A percentile compares a stretch with the other conserved stretches of the same genome.
phyloP scores from a whole-genome alignment of 345 rosid genomes.

The Noccaea bulbosa region DNA sequence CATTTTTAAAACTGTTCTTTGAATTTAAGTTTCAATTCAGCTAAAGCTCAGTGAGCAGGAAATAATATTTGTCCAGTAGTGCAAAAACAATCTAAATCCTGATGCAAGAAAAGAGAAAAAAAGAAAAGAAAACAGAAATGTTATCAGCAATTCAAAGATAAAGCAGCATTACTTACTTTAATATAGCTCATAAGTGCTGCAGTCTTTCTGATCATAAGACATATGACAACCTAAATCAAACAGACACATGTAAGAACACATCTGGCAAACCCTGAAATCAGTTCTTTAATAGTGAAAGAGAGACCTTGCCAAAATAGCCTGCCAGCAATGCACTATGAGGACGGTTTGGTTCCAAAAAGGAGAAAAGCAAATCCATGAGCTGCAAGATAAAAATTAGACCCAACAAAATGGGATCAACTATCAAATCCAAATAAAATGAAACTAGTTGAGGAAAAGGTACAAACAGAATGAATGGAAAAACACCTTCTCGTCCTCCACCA shows the following conservation, averaged over 20 bases:
- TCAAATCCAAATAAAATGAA: constrained; percentile 4
- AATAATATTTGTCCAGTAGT: constrained; percentile 12
- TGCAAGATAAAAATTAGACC: constrained; percentile 41
- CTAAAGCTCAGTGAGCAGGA: constrained; percentile 15
- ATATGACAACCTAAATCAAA: constrained; percentile 75
- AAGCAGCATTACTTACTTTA: constrained; percentile 58
- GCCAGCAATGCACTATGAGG: constrained; percentile 87
- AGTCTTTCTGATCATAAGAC: constrained; percentile 93
- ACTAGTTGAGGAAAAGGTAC: neutral
- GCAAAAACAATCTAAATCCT: neutral
- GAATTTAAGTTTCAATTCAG: constrained; percentile 18
- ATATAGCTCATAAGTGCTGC: constrained; percentile 83
- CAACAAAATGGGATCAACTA: constrained; percentile 17
- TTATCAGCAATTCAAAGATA: neutral
- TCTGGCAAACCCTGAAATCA: constrained; percentile 11
- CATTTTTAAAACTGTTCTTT: neutral
- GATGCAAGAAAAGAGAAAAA: constrained; percentile 2
- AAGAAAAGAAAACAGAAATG: neutral
- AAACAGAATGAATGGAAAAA: neutral
- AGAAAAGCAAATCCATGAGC: constrained; percentile 88
- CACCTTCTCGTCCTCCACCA: constrained; percentile 96
- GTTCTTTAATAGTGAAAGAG: constrained; percentile 13
- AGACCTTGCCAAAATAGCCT: constrained; percentile 96
- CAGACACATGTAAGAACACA: constrained; percentile 33
- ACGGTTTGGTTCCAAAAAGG: constrained; percentile 85